phyloP scores from a whole-genome alignment of 129 eudicot genomes.

The Flaveria ramosissima region DNA sequence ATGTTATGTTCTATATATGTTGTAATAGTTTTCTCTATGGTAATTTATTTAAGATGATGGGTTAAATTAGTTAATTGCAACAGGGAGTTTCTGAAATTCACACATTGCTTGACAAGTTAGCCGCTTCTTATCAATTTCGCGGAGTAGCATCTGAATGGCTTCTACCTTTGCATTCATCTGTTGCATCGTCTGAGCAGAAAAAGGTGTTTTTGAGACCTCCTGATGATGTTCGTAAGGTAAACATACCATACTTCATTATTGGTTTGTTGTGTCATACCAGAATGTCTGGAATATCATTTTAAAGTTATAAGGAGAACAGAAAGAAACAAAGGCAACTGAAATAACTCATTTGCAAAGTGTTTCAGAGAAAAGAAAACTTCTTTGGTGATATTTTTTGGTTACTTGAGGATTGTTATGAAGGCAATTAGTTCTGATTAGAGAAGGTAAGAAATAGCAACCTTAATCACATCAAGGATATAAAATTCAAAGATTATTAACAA shows the following conservation, averaged over 20 bases:
- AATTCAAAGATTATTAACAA: background rate
- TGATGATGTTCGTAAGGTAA: conserved; percentile 74
- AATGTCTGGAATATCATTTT: conserved; percentile 4
- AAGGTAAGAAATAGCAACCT: background rate
- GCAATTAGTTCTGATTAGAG: background rate
- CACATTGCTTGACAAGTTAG: conserved; percentile 65
- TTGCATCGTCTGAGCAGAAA: conserved; percentile 85
- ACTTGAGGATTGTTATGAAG: background rate
- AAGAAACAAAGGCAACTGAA: background rate
- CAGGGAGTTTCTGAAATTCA: conserved; percentile 96
- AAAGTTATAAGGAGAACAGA: background rate
- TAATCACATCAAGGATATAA: background rate
- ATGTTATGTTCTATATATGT: conserved; percentile 4
- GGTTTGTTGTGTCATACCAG: conserved; percentile 5
- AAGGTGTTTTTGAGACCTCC: conserved; percentile 82
- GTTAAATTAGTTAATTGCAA: conserved; percentile 13
- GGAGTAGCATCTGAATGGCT: conserved; percentile 86
- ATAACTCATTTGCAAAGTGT: background rate
- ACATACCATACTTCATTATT: conserved; percentile 13
- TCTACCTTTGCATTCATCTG: conserved; percentile 87
- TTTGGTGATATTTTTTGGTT: conserved; percentile 4
- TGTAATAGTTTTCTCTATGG: conserved; percentile 15
- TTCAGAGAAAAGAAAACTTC: background rate
- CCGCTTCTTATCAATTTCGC: conserved; percentile 80
- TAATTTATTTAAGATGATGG: conserved; percentile 5